A percentile compares a stretch with the other conserved stretches of the same genome.
Evolutionary conservation across 164 flowering plant genomes (phyloP).

Genomic region (Nymphaea colorata): DNA sequence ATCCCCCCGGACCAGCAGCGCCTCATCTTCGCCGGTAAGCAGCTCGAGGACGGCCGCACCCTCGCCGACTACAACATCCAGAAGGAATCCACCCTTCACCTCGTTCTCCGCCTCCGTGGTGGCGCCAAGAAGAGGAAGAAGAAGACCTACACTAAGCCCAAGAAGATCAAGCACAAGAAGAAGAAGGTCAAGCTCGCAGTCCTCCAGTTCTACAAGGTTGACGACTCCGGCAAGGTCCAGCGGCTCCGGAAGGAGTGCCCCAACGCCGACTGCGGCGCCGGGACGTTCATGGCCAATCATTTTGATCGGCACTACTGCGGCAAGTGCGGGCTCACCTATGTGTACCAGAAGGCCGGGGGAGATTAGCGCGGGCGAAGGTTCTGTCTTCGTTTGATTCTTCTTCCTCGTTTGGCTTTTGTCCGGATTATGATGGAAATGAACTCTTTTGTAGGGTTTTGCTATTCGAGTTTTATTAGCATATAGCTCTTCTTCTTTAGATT

Average conservation of each 20-base stretch:
- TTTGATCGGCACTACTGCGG: constrained; percentile 17
- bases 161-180: constrained; percentile 3
- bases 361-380: background rate
- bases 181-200: constrained; percentile 3
- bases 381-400: background rate
- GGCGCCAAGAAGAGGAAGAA: constrained; percentile 2
- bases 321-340: constrained; percentile 16
- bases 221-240: constrained; percentile 4
- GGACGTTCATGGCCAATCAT: constrained; percentile 13
- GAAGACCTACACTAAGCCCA: constrained; percentile 1
- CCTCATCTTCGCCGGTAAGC: constrained; percentile 14
- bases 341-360: constrained; percentile 11
- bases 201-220: constrained; percentile 2
- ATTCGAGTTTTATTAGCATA: background rate
- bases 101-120: constrained; percentile 3
- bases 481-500: too few relatives aligned
- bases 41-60: constrained; percentile 14
- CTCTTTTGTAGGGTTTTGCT: background rate
- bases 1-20: constrained; percentile 1
- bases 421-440: background rate
- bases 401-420: background rate
- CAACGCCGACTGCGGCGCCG: constrained; percentile 8
- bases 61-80: constrained; percentile 9
- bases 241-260: constrained; percentile 10
- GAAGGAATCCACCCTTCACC: constrained; percentile 6